Evolutionary conservation across 2,329 filamentous ascomycete genomes (phyloP).

Genomic region (Trichoderma afroharzianum): DNA sequence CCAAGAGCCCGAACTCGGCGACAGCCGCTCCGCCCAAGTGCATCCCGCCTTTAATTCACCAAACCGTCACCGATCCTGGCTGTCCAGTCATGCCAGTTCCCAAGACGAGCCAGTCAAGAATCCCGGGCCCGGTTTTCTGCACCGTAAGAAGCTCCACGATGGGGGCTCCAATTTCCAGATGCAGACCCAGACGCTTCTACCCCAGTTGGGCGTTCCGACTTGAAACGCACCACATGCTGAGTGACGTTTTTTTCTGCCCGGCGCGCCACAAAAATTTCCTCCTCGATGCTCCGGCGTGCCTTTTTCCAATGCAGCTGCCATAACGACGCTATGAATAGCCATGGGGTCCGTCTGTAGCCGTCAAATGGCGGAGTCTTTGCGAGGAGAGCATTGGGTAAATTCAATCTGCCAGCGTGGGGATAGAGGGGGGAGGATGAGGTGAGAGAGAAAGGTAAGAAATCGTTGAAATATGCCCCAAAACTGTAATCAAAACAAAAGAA

Average conservation of each 20-base stretch:
- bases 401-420: neutral
- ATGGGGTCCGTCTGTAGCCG: neutral
- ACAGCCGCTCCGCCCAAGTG: conserved; percentile 7
- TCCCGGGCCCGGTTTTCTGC: neutral
- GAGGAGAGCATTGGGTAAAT: neutral
- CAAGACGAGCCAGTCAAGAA: conserved; percentile 1
- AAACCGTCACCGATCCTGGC: conserved; percentile 11
- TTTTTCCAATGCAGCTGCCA: neutral
- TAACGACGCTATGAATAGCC: neutral
- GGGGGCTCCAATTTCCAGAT: conserved; percentile 10
- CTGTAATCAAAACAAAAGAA: neutral
- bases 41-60: neutral
- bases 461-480: neutral
- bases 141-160: conserved; percentile 6
- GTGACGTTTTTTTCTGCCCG: conserved; percentile 11
- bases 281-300: conserved; percentile 1
- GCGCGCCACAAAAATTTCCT: conserved; percentile 9
- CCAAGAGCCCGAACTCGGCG: conserved; percentile 12
- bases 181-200: conserved; percentile 13
- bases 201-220: conserved; percentile 11
- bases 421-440: neutral
- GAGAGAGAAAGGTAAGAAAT: neutral
- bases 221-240: conserved; percentile 14
- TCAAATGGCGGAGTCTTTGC: neutral
- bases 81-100: neutral